Conservation (phyloP, 2,329 filamentous ascomycete species). For the Neoarthrinium moseri region DNA sequence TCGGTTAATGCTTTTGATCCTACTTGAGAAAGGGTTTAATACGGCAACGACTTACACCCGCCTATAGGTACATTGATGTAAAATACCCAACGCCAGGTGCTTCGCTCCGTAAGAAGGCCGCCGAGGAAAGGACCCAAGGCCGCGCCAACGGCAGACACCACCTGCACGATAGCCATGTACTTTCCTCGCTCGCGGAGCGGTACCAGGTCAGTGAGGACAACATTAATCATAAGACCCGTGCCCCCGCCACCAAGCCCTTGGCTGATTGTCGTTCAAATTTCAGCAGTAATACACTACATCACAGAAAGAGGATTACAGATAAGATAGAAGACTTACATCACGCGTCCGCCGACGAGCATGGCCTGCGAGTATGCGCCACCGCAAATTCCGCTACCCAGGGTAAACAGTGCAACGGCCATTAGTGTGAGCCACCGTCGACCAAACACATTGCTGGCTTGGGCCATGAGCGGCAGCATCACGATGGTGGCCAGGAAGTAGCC, state of each 20-base stretch:
- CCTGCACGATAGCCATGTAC: slow-evolving; percentile 3
- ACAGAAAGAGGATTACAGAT: too few species aligned
- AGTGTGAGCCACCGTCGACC: neutral
- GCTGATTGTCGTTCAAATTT: too few species aligned
- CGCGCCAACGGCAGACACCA: neutral
- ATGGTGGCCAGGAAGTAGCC: too few species aligned
- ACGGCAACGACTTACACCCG: slow-evolving; percentile 9
- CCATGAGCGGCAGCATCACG: too few species aligned
- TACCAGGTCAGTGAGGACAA: slow-evolving; percentile 6
- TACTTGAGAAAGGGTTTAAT: too few species aligned
- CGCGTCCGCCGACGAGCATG: slow-evolving; percentile 4
- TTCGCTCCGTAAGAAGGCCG: neutral
- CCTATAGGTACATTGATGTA: slow-evolving; percentile 31
- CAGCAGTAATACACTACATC: too few species aligned
- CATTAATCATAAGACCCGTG: slow-evolving; percentile 3
- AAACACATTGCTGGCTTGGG: neutral
- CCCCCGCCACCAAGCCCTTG: slow-evolving; percentile 8
- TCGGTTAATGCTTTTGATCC: too few species aligned
- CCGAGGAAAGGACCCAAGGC: slow-evolving; percentile 5
- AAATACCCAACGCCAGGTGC: slow-evolving; percentile 39
- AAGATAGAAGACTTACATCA: slow-evolving; percentile 1
- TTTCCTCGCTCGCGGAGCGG: slow-evolving; percentile 7
- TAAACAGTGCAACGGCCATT: slow-evolving; percentile 1
- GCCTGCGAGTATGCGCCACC: slow-evolving; percentile 1
- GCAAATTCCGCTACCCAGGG: slow-evolving; percentile 8